Base-by-base conservation (phyloP, 108 stramenopile genomes). In the Schizochytrium sp. region DNA sequence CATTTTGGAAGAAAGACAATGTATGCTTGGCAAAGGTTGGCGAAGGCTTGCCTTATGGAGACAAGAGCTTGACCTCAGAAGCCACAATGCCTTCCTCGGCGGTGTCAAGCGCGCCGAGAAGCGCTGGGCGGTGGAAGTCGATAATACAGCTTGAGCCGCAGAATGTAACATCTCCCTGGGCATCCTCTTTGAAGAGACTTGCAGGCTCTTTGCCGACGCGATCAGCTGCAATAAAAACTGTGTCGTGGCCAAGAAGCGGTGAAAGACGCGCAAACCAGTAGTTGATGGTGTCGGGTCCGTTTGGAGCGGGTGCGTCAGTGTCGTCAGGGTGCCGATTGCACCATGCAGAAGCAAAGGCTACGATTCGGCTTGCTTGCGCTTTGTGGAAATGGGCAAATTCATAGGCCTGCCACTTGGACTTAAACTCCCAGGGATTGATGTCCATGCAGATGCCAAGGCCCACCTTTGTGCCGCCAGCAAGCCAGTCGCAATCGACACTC, bases 361-460 rank as follows among this genome's bases (percentile, higher is more conserved):
- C 28, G 51, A 83, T 47, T 12, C 51, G n/a, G 25, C 45, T 53
- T 45, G 8, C 48, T 23, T 83, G 76, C 10, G 45, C 45, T 6
- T 23, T 53, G 76, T 83, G 76, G 76, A 53, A 83, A 16, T 53
- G 12, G 3, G 76, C 76, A 4, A 83, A 83, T 34, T 83, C 76
- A 83, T 21, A 53, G 23, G 19, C 51, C 18, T 53, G n/a, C 45
- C 45, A 83, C 6, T 21, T 12, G 6, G 76, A 8, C 25, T 53
- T 83, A 45, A 83, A 83, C 4, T 83, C 76, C 48, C 51, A 83
- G n/a, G 76, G 76, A 5, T 83, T 83, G 12, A 83, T 83, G 51
- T 83, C 76, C 76, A 83, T 83, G 76, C 76, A 83, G 51, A 83
- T 83, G n/a, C 76, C 76, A 4, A 83, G 76, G 48, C 76, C 76